These are phyloP conservation scores for Penicillium oxalicum DNA, from an alignment of 2,329 filamentous ascomycete genomes.

Conservation along the genomic window DNA sequence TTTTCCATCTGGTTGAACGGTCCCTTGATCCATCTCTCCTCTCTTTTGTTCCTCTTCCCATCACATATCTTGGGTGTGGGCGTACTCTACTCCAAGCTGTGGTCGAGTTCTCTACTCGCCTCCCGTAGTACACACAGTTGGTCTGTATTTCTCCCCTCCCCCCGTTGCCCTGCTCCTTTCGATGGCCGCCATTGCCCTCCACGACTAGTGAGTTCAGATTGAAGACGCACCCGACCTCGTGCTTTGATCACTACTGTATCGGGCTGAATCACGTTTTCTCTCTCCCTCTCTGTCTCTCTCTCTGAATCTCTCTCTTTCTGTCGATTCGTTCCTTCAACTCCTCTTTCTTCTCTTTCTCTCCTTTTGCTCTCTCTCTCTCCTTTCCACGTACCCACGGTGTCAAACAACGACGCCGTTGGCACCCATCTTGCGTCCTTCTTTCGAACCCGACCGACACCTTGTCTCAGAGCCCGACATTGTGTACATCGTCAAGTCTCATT, in stretches of 20 bases:
- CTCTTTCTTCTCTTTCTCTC: background rate
- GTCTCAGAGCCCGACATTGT: too few species aligned
- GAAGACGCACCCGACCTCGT: constrained; percentile 1
- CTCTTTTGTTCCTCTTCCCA: background rate
- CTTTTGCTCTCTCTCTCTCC: too few species aligned
- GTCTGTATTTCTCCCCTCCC: background rate
- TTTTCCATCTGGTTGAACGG: constrained; percentile 49
- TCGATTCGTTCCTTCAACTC: background rate
- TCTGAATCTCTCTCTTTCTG: background rate
- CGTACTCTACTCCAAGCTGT: background rate
- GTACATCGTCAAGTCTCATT: too few species aligned
- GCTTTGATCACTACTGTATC: background rate
- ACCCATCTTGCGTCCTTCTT: background rate
- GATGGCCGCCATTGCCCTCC: constrained; percentile 6
- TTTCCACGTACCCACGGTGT: too few species aligned
- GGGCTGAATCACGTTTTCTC: background rate
- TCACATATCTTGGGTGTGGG: background rate
- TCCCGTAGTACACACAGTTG: background rate
- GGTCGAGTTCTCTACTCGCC: background rate
- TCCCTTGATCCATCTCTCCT: constrained; percentile 17
- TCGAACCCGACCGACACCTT: background rate
- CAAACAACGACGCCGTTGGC: too few species aligned
- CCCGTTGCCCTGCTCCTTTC: background rate
- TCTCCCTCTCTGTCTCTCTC: too few species aligned
- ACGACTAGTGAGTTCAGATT: constrained; percentile 4